These are phyloP conservation scores for Globisporangium camurandrum DNA, from an alignment of 352 stramenopile species.

Conservation along the genomic window DNA sequence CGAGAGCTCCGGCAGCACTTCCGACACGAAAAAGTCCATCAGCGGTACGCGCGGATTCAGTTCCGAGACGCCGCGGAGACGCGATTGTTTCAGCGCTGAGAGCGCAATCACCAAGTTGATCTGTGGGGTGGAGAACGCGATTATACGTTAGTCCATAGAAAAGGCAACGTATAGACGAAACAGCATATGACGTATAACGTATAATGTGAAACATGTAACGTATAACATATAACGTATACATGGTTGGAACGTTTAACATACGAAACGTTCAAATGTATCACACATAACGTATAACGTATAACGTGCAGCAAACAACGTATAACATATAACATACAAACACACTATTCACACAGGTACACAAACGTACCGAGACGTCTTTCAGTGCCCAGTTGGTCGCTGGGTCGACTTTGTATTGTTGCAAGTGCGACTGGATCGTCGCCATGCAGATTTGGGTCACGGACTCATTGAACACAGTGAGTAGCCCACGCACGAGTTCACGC, in stretches of 20 bases:
- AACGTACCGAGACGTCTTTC: constrained; percentile 93
- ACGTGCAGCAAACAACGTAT: background rate
- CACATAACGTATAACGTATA: too few species aligned
- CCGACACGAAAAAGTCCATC: constrained; percentile 94
- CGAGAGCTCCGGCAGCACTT: constrained; percentile 93
- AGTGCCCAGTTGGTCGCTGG: constrained; percentile 87
- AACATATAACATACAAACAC: background rate
- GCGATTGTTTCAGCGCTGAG: constrained; percentile 91
- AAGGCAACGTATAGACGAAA: background rate
- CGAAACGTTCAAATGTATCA: background rate
- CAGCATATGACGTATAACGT: constrained; percentile 1
- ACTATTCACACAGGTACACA: too few species aligned
- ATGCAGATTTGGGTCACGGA: constrained; percentile 92
- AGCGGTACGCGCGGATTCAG: constrained; percentile 93
- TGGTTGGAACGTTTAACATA: too few species aligned
- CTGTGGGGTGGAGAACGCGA: constrained; percentile 6
- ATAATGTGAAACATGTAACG: background rate
- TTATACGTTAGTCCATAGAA: background rate
- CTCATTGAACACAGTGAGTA: constrained; percentile 93
- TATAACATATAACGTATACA: too few species aligned
- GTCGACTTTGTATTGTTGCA: constrained; percentile 88
- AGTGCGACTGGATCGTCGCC: constrained; percentile 86
- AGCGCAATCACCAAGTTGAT: constrained; percentile 96
- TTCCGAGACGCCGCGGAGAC: constrained; percentile 90
- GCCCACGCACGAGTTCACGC: constrained; percentile 91